Evolutionary conservation across 305 asterid genomes (phyloP).

Genomic region (Solanum aculeatissimum): DNA sequence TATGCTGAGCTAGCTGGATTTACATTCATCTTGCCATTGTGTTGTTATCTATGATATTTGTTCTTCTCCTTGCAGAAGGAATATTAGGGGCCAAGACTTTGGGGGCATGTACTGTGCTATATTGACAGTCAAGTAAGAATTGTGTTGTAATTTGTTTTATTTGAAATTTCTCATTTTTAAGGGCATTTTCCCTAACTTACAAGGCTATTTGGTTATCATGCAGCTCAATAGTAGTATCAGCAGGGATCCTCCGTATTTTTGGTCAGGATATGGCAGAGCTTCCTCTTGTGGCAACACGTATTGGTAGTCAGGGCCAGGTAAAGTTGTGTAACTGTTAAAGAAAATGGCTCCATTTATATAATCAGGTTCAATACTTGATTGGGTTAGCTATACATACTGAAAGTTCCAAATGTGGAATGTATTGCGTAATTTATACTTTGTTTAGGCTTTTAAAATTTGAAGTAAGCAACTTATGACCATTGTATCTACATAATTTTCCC

Average conservation of each 20-base stretch:
- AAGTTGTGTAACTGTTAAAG: not conserved
- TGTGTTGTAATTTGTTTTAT: not conserved
- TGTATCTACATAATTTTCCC: not conserved
- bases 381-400: not conserved
- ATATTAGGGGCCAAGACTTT: constrained; percentile 89
- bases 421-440: not conserved
- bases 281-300: constrained; percentile 89
- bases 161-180: not conserved
- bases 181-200: not conserved
- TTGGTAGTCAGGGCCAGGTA: constrained; percentile 72
- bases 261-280: constrained; percentile 91
- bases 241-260: constrained; percentile 80
- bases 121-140: constrained; percentile 64
- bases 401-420: not conserved
- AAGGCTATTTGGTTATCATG: constrained; percentile 15
- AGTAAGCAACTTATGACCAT: not conserved
- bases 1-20: not conserved
- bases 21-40: constrained; percentile 6
- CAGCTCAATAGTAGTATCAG: constrained; percentile 91
- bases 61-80: constrained; percentile 48
- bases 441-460: not conserved
- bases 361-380: not conserved
- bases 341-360: not conserved
- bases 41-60: not conserved
- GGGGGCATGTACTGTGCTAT: constrained; percentile 95